Evolutionary conservation across 202 grass and related monocot species (phyloP).

Genomic region (Bolboschoenoplectus hybrid): DNA sequence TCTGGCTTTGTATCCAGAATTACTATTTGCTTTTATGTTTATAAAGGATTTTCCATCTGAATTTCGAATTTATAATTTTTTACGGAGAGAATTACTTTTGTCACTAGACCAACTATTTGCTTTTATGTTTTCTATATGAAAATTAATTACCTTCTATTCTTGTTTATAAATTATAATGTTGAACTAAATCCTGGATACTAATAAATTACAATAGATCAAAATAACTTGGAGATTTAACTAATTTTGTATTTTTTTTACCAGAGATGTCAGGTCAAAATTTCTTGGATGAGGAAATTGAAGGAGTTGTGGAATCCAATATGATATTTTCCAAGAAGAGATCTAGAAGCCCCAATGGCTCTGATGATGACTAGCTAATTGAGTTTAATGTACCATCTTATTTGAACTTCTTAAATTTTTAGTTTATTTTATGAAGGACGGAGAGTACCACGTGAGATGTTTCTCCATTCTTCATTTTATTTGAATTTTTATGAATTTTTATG

Average conservation of each 20-base stretch:
- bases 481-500: not conserved
- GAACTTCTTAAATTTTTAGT: not conserved
- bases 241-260: conserved; percentile 39
- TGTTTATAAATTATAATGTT: not conserved
- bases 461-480: not conserved
- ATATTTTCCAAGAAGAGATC: conserved; percentile 47
- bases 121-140: not conserved
- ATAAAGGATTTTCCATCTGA: no score
- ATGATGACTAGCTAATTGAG: not conserved
- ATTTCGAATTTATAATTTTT: no score
- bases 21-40: not conserved
- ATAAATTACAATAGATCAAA: not conserved
- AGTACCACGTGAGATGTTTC: not conserved
- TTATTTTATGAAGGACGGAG: not conserved
- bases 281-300: conserved; percentile 37
- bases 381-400: not conserved
- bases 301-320: conserved; percentile 31
- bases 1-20: not conserved
- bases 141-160: not conserved
- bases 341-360: not conserved
- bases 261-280: conserved; percentile 78
- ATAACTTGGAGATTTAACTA: not conserved
- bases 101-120: not conserved
- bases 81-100: no score
- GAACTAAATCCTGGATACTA: not conserved